Conservation (phyloP, 1,139 yeast genomes). For the Suhomyces taliae region DNA sequence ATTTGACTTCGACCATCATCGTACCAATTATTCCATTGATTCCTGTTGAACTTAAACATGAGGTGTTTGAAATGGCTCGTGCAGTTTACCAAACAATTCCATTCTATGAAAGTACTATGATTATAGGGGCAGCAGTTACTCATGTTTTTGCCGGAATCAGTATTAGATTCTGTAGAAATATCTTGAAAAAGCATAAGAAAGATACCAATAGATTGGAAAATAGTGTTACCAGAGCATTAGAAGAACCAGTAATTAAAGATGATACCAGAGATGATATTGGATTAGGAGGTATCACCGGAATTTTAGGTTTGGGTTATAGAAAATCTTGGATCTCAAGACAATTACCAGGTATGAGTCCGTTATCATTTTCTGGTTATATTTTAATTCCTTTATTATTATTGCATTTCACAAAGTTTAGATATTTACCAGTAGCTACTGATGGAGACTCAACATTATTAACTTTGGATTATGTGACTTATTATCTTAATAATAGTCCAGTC, state of each 20-base stretch:
- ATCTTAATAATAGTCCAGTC: constrained; percentile 27
- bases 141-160: constrained; percentile 59
- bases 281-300: constrained; percentile 55
- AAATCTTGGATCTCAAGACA: constrained; percentile 43
- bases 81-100: constrained; percentile 58
- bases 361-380: constrained; percentile 60
- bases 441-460: constrained; percentile 66
- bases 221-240: constrained; percentile 4
- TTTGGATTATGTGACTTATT: constrained; percentile 53
- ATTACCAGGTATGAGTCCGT: constrained; percentile 42
- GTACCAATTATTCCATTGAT: constrained; percentile 49
- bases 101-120: constrained; percentile 46
- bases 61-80: constrained; percentile 60
- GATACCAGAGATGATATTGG: constrained; percentile 51
- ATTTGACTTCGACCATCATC: constrained; percentile 53
- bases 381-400: constrained; percentile 44
- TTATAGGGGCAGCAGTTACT: constrained; percentile 45
- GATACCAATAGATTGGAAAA: background rate
- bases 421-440: constrained; percentile 51
- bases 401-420: constrained; percentile 52
- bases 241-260: constrained; percentile 20
- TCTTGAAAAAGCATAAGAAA: constrained; percentile 11
- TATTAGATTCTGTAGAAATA: constrained; percentile 30
- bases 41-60: constrained; percentile 48
- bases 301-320: constrained; percentile 55